Evolutionary conservation across 2,329 filamentous ascomycete species (phyloP), one percentile per base, ranked within the genome.

Genomic region (Alternaria gansuensis): DNA sequence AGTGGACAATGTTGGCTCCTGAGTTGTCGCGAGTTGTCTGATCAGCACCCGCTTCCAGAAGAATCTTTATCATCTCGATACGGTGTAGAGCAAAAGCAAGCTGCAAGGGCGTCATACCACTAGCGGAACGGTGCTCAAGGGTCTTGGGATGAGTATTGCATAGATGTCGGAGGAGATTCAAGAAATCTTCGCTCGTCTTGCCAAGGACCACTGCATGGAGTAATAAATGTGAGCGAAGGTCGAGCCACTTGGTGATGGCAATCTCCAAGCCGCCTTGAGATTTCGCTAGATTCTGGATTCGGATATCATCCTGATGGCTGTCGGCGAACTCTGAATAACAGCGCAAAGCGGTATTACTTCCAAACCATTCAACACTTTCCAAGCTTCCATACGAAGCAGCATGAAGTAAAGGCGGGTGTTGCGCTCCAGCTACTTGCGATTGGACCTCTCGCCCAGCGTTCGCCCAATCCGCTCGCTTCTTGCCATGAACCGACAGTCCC

Each of bases 291-390:
- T 85, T 84, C 67, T 86, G 84, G 46, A 94, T 76, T 37, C 86
- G 82, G 51, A 83, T 77, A 62, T 94, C 88, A 24, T 87, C 81
- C 59, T 81, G 82, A 54, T 90, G 84, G 1, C 80, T 75, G 63
- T 87, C 84, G 0, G 87, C 83, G 70, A 93, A 95, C 44, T 91
- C 86, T 26, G 83, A 76, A 69, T 95, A 95, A 53, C 85, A 81
- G 28, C 87, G 82, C 65, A 86, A 78, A 0, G 92, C 90, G 0
- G 86, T 84, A 60, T 91, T 89, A 57, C 89, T 88, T 54, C 92
- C 76, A 73, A 94, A 91, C 86, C 90, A 96, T 70, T 95, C 88
- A 0, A 92, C 85, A 17, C 84, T 83, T 37, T 89, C 85, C n/a
- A 94, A 73, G 21, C 82, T 89, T 3, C 87, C 86, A 2, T 68